A percentile compares a stretch with the other conserved stretches of the same genome.
These are phyloP conservation scores for Ascobolus immersus DNA, from an alignment of 495 filamentous ascomycete genomes.

Conservation along the genomic window DNA sequence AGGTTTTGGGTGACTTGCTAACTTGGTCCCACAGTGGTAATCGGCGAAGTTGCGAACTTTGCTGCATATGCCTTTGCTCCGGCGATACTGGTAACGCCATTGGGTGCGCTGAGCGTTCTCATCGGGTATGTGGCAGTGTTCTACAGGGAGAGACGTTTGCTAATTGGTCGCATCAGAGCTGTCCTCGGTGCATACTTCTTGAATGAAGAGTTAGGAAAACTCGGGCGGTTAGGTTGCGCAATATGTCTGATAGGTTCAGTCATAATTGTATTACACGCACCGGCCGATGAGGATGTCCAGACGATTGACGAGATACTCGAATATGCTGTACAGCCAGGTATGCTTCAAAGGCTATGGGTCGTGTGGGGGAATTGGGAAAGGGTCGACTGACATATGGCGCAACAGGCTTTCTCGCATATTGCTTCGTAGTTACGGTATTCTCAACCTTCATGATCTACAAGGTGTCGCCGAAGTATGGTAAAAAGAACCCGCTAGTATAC, in stretches of 20 bases:
- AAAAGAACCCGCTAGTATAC: slow-evolving; percentile 83
- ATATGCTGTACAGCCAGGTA: slow-evolving; percentile 77
- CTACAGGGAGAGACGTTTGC: neutral
- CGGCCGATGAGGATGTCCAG: slow-evolving; percentile 69
- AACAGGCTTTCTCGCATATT: slow-evolving; percentile 69
- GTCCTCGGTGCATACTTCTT: slow-evolving; percentile 87
- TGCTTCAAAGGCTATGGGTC: slow-evolving; percentile 7
- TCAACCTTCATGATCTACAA: slow-evolving; percentile 87
- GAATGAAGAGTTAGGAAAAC: slow-evolving; percentile 57
- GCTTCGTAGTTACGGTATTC: slow-evolving; percentile 47
- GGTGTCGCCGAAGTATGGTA: slow-evolving; percentile 65
- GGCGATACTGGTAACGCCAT: slow-evolving; percentile 82
- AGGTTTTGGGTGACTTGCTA: slow-evolving; percentile 3
- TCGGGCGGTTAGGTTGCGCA: slow-evolving; percentile 86
- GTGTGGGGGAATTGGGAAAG: neutral
- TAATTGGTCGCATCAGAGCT: slow-evolving; percentile 23
- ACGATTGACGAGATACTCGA: slow-evolving; percentile 68
- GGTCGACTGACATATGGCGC: neutral
- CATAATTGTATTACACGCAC: slow-evolving; percentile 91
- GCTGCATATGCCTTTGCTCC: slow-evolving; percentile 95
- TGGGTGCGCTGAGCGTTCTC: slow-evolving; percentile 78
- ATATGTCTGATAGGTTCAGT: slow-evolving; percentile 90
- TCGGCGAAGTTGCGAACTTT: slow-evolving; percentile 86
- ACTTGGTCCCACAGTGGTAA: slow-evolving; percentile 29
- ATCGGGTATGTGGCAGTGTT: slow-evolving; percentile 38